phyloP scores from a whole-genome alignment of 116 monocot genomes.

The Phalaenopsis hybrid region DNA sequence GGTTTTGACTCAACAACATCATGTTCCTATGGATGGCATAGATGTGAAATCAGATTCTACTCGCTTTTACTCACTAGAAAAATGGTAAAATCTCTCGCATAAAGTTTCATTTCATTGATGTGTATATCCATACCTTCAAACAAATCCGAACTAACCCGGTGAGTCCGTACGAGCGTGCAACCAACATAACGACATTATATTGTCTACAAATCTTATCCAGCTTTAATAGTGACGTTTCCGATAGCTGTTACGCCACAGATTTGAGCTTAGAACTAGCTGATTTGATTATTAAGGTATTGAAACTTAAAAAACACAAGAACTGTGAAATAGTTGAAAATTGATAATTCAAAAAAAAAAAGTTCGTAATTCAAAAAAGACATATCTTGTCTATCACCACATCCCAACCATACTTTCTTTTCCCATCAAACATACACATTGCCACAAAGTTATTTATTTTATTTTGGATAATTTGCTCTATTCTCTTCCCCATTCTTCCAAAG shows the following conservation, averaged over 20 bases:
- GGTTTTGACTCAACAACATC: conserved; percentile 87
- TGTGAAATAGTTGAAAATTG: neutral
- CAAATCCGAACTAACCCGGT: conserved; percentile 85
- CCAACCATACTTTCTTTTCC: too few relatives aligned
- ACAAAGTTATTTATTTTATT: too few relatives aligned
- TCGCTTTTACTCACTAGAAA: neutral
- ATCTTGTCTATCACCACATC: too few relatives aligned
- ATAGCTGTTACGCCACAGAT: conserved; percentile 38
- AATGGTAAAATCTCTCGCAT: conserved; percentile 1
- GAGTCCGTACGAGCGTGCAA: conserved; percentile 89
- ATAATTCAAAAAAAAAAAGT: neutral
- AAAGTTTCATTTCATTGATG: conserved; percentile 2
- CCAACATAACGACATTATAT: conserved; percentile 64
- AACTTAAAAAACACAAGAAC: neutral
- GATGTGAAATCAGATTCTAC: neutral
- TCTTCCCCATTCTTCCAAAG: too few relatives aligned
- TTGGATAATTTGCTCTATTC: too few relatives aligned
- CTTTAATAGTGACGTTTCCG: conserved; percentile 70
- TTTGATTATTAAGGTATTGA: neutral
- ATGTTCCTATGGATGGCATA: conserved; percentile 58
- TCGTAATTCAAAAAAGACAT: too few relatives aligned
- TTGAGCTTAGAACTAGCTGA: conserved; percentile 5
- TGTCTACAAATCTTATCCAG: conserved; percentile 88
- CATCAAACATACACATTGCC: too few relatives aligned
- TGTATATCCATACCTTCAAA: conserved; percentile 52